Base-by-base conservation (phyloP, 768 basidiomycete species). In the Lactarius deliciosus region DNA sequence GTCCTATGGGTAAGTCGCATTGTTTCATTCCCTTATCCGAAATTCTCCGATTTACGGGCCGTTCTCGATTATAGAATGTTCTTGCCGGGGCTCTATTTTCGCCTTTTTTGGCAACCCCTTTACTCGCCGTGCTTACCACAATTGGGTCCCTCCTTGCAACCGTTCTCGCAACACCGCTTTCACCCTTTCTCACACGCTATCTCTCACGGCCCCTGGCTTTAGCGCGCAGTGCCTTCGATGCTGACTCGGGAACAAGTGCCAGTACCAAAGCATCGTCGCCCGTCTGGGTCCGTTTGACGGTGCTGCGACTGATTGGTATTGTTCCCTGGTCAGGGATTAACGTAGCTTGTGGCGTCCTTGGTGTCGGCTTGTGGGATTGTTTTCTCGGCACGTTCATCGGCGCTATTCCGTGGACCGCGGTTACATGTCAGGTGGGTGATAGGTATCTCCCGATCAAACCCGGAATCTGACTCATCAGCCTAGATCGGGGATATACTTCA, bases 301-400 rank as follows among this genome's bases (percentile, higher is more conserved):
- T 96, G 65, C 84, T 98, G 69, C 86, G 96, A 58, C 86, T 96
- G 65, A 85, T 96, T 72, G 96, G 96, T 22, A 86, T 98, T 63
- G 93, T 97, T 4, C 96, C 96, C 6, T 98, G 96, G 96, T 93
- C 92, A 64, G 94, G 93, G 66, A 94, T 98, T 81, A 98, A 98
- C 76, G 91, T 98, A 65, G 95, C 95, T 55, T 96, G 91, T 76
- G 95, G 95, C 60, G 93, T 96, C 32, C 92, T 91, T 72, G 90
- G 91, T 40, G 93, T 98, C 18, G 79, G 86, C 9, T 73, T 92
- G 58, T 74, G 79, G 64, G 90, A 94, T 75, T 94, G 92, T 73
- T 80, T 88, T 73, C 78, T 94, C 59, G 92, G 91, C 43, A 83
- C 88, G 7, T 93, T 94, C 78, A 92, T 94, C 63, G 92, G 92